These are phyloP conservation scores for Leccinum uliginosum DNA, from an alignment of 768 basidiomycete genomes.

Conservation along the genomic window DNA sequence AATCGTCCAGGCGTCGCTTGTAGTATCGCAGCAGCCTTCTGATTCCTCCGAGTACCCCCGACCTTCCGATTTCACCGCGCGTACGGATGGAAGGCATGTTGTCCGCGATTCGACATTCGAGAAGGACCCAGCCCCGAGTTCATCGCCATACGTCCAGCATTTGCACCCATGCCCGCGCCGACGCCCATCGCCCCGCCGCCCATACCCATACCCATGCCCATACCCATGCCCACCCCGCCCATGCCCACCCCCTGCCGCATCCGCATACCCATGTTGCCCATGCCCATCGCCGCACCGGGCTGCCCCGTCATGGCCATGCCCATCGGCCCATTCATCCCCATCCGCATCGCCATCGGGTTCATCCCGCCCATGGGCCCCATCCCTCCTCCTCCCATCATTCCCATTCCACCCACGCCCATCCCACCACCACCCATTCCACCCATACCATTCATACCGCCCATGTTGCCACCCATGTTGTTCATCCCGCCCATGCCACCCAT, in stretches of 20 bases:
- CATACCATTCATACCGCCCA: slow-evolving; percentile 21
- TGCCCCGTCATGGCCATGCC: slow-evolving; percentile 37
- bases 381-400: slow-evolving; percentile 33
- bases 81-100: slow-evolving; percentile 65
- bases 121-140: slow-evolving; percentile 44
- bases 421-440: slow-evolving; percentile 13
- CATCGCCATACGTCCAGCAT: slow-evolving; percentile 39
- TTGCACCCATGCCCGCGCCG: slow-evolving; percentile 26
- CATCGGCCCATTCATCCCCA: slow-evolving; percentile 23
- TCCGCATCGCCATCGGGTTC: slow-evolving; percentile 31
- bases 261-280: slow-evolving; percentile 32
- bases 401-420: slow-evolving; percentile 29
- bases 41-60: neutral
- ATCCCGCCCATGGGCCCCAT: slow-evolving; percentile 25
- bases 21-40: neutral
- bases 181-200: slow-evolving; percentile 36
- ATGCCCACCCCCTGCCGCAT: slow-evolving; percentile 37
- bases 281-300: slow-evolving; percentile 15
- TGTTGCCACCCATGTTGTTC: slow-evolving; percentile 21
- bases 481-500: slow-evolving; percentile 33
- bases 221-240: slow-evolving; percentile 12
- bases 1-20: neutral
- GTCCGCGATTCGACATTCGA: slow-evolving; percentile 47
- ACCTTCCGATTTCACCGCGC: slow-evolving; percentile 41
- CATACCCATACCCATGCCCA: slow-evolving; percentile 14